phyloP scores from a whole-genome alignment of 352 stramenopile species.

The Phytopythium ostracodes region DNA sequence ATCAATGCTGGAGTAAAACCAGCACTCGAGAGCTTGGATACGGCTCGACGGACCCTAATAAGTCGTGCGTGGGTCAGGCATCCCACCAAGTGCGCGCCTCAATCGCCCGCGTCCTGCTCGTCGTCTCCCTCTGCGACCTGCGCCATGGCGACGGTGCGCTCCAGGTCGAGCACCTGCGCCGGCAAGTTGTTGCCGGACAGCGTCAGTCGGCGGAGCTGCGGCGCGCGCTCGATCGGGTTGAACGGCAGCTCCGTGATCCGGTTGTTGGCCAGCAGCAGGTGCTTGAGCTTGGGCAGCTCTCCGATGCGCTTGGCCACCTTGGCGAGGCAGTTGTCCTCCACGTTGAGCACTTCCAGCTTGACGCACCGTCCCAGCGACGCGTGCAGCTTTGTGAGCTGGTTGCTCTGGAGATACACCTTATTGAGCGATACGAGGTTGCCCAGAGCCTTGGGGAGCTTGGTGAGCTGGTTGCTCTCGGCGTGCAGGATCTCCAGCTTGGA shows the following conservation, averaged over 20 bases:
- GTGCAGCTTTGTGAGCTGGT: constrained; percentile 76
- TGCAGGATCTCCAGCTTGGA: constrained; percentile 78
- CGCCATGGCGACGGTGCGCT: constrained; percentile 57
- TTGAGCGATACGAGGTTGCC: constrained; percentile 57
- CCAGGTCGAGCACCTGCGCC: constrained; percentile 50
- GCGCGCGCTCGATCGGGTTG: constrained; percentile 68
- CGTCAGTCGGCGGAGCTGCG: constrained; percentile 70
- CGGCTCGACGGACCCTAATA: background rate
- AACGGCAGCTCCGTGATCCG: constrained; percentile 74
- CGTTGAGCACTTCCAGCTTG: constrained; percentile 81
- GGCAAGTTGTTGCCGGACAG: constrained; percentile 72
- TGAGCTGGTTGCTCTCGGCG: constrained; percentile 67
- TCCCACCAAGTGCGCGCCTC: background rate
- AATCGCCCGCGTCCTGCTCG: constrained; percentile 23
- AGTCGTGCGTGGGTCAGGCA: too few relatives aligned
- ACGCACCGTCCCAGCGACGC: constrained; percentile 67
- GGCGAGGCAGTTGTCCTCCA: constrained; percentile 75
- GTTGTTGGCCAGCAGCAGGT: constrained; percentile 85
- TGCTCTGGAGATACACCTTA: constrained; percentile 86
- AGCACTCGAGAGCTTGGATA: background rate
- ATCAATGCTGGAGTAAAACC: background rate
- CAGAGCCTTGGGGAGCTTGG: constrained; percentile 75
- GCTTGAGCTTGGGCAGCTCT: constrained; percentile 69
- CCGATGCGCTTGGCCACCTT: constrained; percentile 86
- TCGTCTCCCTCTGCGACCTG: constrained; percentile 56